Conservation (phyloP, 192 early-diverging fungal species). For the Gonapodya prolifera region DNA sequence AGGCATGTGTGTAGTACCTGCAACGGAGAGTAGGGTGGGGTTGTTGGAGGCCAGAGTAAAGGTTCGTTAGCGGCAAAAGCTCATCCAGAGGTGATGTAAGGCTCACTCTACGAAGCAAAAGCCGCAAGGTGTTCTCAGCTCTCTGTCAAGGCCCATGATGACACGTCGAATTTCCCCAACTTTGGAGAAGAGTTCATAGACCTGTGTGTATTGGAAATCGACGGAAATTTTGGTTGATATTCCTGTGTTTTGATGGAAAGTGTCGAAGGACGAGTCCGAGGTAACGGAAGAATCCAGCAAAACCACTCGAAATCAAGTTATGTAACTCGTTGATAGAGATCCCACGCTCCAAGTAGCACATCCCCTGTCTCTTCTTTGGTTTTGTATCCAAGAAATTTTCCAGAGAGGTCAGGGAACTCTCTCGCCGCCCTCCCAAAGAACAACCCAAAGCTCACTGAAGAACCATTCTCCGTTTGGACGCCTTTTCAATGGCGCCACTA, state of each 20-base stretch:
- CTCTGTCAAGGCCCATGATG: slow-evolving; percentile 95
- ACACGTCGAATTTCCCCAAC: slow-evolving; percentile 95
- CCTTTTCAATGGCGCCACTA: slow-evolving; percentile 1
- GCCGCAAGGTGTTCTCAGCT: slow-evolving; percentile 89
- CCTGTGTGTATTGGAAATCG: slow-evolving; percentile 9
- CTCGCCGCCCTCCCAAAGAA: too few relatives aligned
- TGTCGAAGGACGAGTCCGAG: too few relatives aligned
- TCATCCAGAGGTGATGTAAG: background rate
- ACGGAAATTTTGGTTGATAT: too few relatives aligned
- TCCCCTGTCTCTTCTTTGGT: too few relatives aligned
- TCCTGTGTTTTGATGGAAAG: too few relatives aligned
- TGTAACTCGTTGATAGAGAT: too few relatives aligned
- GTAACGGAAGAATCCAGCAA: too few relatives aligned
- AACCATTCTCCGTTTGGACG: background rate
- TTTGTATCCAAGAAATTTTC: too few relatives aligned
- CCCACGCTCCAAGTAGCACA: too few relatives aligned
- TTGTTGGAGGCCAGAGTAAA: background rate
- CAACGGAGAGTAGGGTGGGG: background rate
- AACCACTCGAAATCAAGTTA: too few relatives aligned
- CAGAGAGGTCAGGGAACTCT: too few relatives aligned
- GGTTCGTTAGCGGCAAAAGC: background rate
- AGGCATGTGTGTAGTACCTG: slow-evolving; percentile 79
- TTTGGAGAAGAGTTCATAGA: slow-evolving; percentile 91
- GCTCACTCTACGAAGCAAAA: slow-evolving; percentile 98
- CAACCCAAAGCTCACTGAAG: too few relatives aligned